Evolutionary conservation across 2,329 filamentous ascomycete genomes (phyloP), one percentile per base, ranked within the genome.

Genomic region (Chalaropsis thielavioides): DNA sequence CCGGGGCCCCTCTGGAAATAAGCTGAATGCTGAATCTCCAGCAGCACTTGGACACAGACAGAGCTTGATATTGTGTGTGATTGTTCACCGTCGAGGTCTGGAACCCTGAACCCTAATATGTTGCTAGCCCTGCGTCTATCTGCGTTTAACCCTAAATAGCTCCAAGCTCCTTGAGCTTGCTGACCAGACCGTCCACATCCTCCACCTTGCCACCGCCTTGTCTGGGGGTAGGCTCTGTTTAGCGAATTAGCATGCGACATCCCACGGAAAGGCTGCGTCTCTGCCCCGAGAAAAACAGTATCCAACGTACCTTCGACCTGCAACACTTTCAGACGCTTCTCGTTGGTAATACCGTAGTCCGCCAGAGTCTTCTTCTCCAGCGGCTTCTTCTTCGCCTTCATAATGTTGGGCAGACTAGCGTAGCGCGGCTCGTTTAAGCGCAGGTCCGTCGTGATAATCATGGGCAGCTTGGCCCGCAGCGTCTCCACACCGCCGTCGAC

Each of bases 321-420:
- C 71, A 97, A 72, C 64, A 90, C 89, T 84, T 94, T 96, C 74
- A 99, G 76, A 71, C 92, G 82, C 76, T 82, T 85, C 74, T 82
- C 81, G 63, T 83, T 83, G 71, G 91, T 86, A 54, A 96, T 77
- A 1, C 89, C 90, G 75, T 89, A 88, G 73, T 99, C 94, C 66
- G 79, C 82, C 74, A 96, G 75, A 69, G 83, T 90, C 82, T 90
- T 88, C 87, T 96, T 97, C 72, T 94, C 90, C 71, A 99, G 73
- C 73, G 89, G 89, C 88, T 99, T 99, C 89, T 97, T 99, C 88
- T 99, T 99, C 63, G 94, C 94, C 87, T 97, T 99, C 94, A 99
- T 99, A 69, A 99, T 97, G 74, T 97, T 97, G 62, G 92, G 92
- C 83, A 99, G 76, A 76, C 85, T 96, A 24, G 92, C 94, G 75